Percentiles rank a stretch among this genome's conserved stretches.
phyloP scores from a whole-genome alignment of 2,329 filamentous ascomycete genomes.

The Epichloe gansuensis region DNA sequence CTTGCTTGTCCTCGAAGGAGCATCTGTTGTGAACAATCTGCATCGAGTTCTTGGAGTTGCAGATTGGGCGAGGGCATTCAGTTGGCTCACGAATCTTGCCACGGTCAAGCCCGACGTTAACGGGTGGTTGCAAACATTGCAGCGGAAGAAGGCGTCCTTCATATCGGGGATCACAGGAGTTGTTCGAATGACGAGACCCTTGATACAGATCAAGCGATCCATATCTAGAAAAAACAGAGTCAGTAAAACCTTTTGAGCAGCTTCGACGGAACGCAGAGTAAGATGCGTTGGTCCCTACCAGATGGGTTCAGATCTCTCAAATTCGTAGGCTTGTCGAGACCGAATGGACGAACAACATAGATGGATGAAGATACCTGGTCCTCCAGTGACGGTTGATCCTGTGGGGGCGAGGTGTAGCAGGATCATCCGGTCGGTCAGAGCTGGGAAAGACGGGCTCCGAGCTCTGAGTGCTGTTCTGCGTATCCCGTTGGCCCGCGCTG shows the following conservation, averaged over 20 bases:
- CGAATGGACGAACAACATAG: conserved; percentile 83
- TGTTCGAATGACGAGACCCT: conserved; percentile 88
- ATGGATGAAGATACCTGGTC: conserved; percentile 67
- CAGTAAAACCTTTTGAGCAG: neutral
- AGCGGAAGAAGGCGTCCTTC: conserved; percentile 98
- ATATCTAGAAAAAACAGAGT: conserved; percentile 47
- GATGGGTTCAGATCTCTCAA: conserved; percentile 88
- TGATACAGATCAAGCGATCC: conserved; percentile 90
- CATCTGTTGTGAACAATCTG: conserved; percentile 96
- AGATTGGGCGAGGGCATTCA: conserved; percentile 71
- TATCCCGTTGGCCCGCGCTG: conserved; percentile 34
- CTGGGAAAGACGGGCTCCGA: conserved; percentile 69
- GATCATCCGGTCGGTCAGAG: conserved; percentile 55
- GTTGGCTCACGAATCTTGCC: conserved; percentile 95
- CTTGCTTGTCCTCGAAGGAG: conserved; percentile 90
- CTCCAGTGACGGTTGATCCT: conserved; percentile 50
- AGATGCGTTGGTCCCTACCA: conserved; percentile 28
- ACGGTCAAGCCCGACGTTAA: conserved; percentile 83
- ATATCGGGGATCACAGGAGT: conserved; percentile 97
- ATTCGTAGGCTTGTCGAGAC: conserved; percentile 76
- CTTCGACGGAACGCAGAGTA: neutral
- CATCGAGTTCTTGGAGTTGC: conserved; percentile 86
- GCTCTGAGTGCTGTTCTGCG: conserved; percentile 42
- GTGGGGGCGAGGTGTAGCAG: conserved; percentile 26
- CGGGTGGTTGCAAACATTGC: conserved; percentile 81